Evolutionary conservation across 495 filamentous ascomycete species (phyloP), one percentile per base, ranked within the genome.

Genomic region (Alectoria sarmentosa): DNA sequence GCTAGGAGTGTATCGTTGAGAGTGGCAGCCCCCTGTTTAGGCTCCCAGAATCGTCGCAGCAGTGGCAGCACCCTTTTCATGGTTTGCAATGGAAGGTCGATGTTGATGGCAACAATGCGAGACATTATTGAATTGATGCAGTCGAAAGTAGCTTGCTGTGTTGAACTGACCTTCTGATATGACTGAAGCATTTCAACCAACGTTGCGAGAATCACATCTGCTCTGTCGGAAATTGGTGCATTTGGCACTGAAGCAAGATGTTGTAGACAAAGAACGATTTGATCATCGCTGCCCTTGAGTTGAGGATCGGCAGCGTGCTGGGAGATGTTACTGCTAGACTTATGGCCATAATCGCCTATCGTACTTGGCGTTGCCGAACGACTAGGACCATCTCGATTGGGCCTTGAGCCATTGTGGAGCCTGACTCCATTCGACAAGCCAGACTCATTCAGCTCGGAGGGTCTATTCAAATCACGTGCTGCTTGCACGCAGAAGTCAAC

Each of bases 1-100:
- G 86, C 84, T 42, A 91, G 77, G 69, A 93, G 80, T 67, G 91
- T 86, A 68, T 93, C 90, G 63, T 85, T 86, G 44, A 88, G 70
- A 15, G 70, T 70, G 19, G 77, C 49, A 32, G 49, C 49, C 26
- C 49, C 76, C 37, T 84, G 76, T 58, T 91, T 88, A 41, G 83
- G 82, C 59, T 82, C 76, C 94, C 94, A 97, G 68, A 90, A 79
- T 26, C 83, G 78, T 36, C 80, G 83, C 55, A 96, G 83, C 41
- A 91, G 71, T 5, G 90, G 90, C 28, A 96, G 70, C 56, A 93
- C 68, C 23, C 84, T 79, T 42, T 79, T 71, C 55, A 87, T 73
- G 34, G 85, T 75, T 42, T 75, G 78, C 65, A 81, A 79, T 17
- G 84, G 82, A 34, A 95, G 76, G 19, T 80, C 72, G 23, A 85